Evolutionary conservation across 1,284 basidiomycete genomes (phyloP).

Genomic region (Pyrrhoderma noxium): DNA sequence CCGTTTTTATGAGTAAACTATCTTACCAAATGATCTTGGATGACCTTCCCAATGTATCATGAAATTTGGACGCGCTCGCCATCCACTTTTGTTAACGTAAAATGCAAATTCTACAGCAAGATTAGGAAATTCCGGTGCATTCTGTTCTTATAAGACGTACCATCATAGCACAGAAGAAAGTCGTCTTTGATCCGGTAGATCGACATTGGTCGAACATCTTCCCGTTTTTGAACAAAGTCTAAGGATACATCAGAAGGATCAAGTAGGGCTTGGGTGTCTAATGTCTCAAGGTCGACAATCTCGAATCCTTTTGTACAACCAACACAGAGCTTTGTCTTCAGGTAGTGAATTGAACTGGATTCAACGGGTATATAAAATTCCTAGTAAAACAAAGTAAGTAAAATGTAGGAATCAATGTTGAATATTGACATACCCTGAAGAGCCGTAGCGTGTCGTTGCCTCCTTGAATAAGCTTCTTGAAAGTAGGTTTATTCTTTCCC

Average conservation of each 20-base stretch:
- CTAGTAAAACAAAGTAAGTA: slow-evolving; percentile 32
- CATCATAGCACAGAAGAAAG: slow-evolving; percentile 96
- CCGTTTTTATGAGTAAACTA: slow-evolving; percentile 1
- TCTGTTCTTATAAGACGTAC: slow-evolving; percentile 42
- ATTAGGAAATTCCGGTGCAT: neutral
- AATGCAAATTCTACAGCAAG: slow-evolving; percentile 83
- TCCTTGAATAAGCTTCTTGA: slow-evolving; percentile 89
- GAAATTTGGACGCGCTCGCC: slow-evolving; percentile 85
- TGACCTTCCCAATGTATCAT: slow-evolving; percentile 96
- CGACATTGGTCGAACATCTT: slow-evolving; percentile 88
- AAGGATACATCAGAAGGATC: slow-evolving; percentile 90
- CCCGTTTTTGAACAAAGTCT: slow-evolving; percentile 89
- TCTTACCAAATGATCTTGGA: slow-evolving; percentile 87
- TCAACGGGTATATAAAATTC: slow-evolving; percentile 99
- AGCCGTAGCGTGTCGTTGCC: slow-evolving; percentile 92
- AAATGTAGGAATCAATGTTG: neutral
- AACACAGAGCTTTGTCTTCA: slow-evolving; percentile 96
- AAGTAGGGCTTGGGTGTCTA: slow-evolving; percentile 94
- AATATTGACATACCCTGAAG: slow-evolving; percentile 66
- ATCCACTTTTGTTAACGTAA: slow-evolving; percentile 96
- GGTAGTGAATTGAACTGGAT: slow-evolving; percentile 93
- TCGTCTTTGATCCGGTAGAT: slow-evolving; percentile 97
- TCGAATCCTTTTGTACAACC: slow-evolving; percentile 99
- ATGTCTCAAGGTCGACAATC: slow-evolving; percentile 94
- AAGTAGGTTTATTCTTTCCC: slow-evolving; percentile 84